phyloP scores from a whole-genome alignment of 2,329 filamentous ascomycete species.

The Venturiaceae sp. region DNA sequence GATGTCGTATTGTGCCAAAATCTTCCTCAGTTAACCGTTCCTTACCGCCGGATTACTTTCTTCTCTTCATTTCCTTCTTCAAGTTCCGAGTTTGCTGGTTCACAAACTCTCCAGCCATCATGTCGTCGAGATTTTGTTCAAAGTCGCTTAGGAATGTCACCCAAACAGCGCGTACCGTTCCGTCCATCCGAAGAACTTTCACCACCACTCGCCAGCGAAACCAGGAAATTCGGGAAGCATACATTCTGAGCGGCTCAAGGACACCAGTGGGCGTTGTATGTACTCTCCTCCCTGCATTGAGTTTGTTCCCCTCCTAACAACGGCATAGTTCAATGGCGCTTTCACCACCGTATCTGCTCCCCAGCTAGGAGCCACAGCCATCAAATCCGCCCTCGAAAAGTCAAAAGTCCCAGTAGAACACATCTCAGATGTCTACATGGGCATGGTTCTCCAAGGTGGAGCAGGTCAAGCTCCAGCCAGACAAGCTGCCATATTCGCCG shows the following conservation, averaged over 20 bases:
- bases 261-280: conserved; percentile 82
- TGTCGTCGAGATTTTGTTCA: not conserved
- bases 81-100: no score
- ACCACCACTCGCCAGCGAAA: not conserved
- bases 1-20: not conserved
- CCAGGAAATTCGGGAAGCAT: conserved; percentile 51
- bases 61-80: not conserved
- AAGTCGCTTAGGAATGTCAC: not conserved
- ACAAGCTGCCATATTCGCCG: conserved; percentile 83
- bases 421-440: conserved; percentile 94
- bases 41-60: not conserved
- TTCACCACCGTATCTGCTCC: conserved; percentile 76
- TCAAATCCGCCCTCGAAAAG: conserved; percentile 82
- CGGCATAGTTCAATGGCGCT: conserved; percentile 80
- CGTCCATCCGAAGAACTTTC: conserved; percentile 2
- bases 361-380: conserved; percentile 81
- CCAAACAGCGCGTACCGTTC: not conserved
- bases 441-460: conserved; percentile 78
- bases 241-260: conserved; percentile 82
- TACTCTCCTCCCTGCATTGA: not conserved
- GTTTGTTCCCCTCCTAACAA: not conserved
- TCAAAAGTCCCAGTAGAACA: conserved; percentile 71
- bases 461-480: conserved; percentile 87
- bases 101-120: no score
- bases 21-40: no score